Conservation (phyloP, 768 basidiomycete species). For the Cystobasidium tubakii region DNA sequence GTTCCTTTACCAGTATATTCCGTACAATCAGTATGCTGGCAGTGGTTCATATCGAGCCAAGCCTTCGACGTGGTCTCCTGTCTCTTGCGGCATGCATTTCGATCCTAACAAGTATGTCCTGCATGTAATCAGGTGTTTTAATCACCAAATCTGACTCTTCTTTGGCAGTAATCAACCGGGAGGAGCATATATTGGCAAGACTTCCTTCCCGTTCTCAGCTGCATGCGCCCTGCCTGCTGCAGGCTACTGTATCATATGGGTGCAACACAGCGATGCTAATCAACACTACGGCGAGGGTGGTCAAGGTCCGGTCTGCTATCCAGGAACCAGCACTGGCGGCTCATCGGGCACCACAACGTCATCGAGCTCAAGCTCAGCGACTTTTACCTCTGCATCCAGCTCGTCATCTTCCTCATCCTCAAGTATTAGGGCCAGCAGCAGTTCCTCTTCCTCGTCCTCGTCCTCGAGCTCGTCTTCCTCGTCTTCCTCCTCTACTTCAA, state of each 20-base stretch:
- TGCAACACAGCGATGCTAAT: slow-evolving; percentile 13
- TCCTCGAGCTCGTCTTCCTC: not conserved
- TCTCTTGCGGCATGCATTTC: slow-evolving; percentile 12
- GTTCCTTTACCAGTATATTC: not conserved
- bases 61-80: not conserved
- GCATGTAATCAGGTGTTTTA: not conserved
- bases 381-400: too few species aligned
- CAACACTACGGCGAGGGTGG: slow-evolving; percentile 21
- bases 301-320: slow-evolving; percentile 14
- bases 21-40: slow-evolving; percentile 2
- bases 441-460: too few species aligned
- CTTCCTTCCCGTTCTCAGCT: slow-evolving; percentile 7
- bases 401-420: not conserved
- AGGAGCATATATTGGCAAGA: slow-evolving; percentile 17
- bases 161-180: slow-evolving; percentile 16
- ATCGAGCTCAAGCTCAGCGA: not conserved
- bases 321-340: not conserved
- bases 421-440: not conserved
- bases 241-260: slow-evolving; percentile 21
- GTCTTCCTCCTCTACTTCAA: not conserved
- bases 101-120: slow-evolving; percentile 15
- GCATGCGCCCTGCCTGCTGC: not conserved
- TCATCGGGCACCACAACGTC: not conserved
- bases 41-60: slow-evolving; percentile 8
- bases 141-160: not conserved